Evolutionary conservation across 148 eudicot species (phyloP).

Genomic region (Cornus suecica): DNA sequence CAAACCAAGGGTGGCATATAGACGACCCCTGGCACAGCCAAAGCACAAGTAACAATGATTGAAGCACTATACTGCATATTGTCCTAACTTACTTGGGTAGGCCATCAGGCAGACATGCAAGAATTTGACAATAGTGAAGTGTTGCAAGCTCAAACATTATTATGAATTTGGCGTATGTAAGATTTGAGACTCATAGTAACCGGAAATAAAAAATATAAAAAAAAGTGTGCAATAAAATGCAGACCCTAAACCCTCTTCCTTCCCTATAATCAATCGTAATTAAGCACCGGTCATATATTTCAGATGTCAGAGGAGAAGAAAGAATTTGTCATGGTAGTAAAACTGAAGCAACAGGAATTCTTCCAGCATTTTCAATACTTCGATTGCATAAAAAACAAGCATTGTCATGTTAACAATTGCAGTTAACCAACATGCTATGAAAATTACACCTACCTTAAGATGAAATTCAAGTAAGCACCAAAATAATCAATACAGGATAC

Average conservation of each 20-base stretch:
- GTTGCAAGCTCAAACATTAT: background rate
- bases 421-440: background rate
- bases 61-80: background rate
- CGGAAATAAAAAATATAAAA: too few species aligned
- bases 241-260: too few species aligned
- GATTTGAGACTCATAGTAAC: background rate
- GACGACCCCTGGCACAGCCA: background rate
- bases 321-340: background rate
- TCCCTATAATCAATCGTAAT: background rate
- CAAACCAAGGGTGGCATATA: background rate
- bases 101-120: background rate
- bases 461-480: background rate
- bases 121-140: background rate
- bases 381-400: constrained; percentile 2
- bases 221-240: background rate
- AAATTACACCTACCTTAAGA: background rate
- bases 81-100: background rate
- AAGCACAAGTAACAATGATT: background rate
- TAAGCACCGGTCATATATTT: background rate
- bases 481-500: background rate
- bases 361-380: background rate
- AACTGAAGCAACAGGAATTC: background rate
- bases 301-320: background rate
- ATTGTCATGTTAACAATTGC: background rate
- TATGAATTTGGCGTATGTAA: background rate